Base-by-base conservation (phyloP, 495 filamentous ascomycete genomes). In the Aspergillus cristatus region DNA sequence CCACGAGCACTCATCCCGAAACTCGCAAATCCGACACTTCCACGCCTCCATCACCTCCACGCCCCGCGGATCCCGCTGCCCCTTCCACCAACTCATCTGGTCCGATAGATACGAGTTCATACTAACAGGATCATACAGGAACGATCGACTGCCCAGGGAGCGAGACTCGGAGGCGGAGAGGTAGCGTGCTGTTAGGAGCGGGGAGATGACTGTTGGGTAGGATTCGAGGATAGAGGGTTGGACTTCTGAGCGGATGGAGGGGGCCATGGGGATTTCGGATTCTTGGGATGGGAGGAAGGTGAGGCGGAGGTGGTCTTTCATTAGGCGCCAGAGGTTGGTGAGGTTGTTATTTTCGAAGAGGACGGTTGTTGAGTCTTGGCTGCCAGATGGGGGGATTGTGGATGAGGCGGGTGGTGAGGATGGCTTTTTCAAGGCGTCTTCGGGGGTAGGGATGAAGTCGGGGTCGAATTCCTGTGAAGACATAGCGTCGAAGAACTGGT, bases 11-110 rank as follows among this genome's bases (percentile, higher is more conserved):
- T 71, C 72, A 14, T 79, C 76, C 15, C 58, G 64, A 45, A 82
- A 82, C 35, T 79, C 75, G 37, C 78, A 82, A 16, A 66, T 59
- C 10, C 73, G 65, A 54, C 91, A 98, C 60, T 98, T 98, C 70
- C 80, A 94, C 0, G 85, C 84, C 42, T 97, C 93, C 57, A 88
- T 79, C 10, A 93, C 69, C n/a, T 71, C 62, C 6, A 97, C 93
- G 7, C 91, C 91, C n/a, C 72, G 64, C 0, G 88, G 76, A 39
- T 70, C 63, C 13, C 89, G 58, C 53, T 86, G 70, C 3, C 93
- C 91, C 29, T 71, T 75, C 91, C 91, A 97, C 87, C 86, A 97
- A 17, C 65, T 53, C 72, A 97, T 73, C 51, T 82, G 78, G 15
- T 79, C 67, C 3, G 57, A 51, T 1, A 94, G 45, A 52, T 94